Percentiles rank a stretch among this genome's conserved stretches.
These are phyloP conservation scores for Actinidia polygama DNA, from an alignment of 179 eudicot species.

Conservation along the genomic window DNA sequence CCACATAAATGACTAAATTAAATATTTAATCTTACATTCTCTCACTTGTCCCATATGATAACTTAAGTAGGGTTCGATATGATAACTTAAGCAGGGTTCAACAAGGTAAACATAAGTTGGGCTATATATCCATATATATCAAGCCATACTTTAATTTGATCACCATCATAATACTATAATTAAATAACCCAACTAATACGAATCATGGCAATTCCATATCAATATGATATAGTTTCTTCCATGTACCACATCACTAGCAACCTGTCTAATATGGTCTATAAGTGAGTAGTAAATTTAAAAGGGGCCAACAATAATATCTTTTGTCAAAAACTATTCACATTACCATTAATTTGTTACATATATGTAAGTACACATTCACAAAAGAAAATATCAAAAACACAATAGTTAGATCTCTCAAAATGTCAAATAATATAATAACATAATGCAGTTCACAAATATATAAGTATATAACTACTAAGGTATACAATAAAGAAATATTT, in stretches of 20 bases:
- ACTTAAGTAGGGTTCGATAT: background rate
- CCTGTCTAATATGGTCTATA: background rate
- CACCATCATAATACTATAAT: background rate
- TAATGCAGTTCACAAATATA: no score
- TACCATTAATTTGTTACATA: no score
- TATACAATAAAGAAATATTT: no score
- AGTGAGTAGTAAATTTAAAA: no score
- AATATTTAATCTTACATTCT: background rate
- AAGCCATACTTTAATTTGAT: background rate
- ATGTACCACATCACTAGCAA: background rate
- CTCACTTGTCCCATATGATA: background rate
- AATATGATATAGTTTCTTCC: background rate
- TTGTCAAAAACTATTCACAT: no score
- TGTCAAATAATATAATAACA: no score
- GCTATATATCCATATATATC: background rate
- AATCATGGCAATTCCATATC: background rate
- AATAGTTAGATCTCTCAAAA: no score
- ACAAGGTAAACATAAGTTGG: background rate
- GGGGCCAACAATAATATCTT: no score
- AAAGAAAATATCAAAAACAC: no score
- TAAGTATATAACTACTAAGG: no score
- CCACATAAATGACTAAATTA: background rate
- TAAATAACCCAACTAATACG: background rate
- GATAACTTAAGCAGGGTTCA: background rate
- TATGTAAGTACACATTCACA: no score